A percentile compares a stretch with the other conserved stretches of the same genome.
phyloP scores from a whole-genome alignment of 1,139 yeast species.

The Nakaseomyces uthaithaninus region DNA sequence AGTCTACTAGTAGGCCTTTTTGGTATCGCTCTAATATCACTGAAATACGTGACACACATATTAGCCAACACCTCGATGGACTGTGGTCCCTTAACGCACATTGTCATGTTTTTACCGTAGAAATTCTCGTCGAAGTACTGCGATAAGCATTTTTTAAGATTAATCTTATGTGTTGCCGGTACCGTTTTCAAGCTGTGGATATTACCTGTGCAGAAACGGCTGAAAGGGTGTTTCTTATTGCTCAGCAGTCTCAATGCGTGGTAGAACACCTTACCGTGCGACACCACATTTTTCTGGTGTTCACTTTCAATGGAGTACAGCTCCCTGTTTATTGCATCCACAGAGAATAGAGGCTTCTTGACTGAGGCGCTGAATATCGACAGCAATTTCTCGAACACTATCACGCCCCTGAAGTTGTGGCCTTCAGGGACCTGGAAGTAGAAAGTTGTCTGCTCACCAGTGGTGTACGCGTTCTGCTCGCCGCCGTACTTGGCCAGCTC shows the following conservation, averaged over 20 bases:
- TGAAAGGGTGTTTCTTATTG: conserved; percentile 46
- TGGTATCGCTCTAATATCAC: conserved; percentile 20
- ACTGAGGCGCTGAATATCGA: conserved; percentile 48
- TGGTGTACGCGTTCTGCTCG: conserved; percentile 54
- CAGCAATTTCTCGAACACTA: conserved; percentile 40
- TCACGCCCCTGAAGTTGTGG: conserved; percentile 18
- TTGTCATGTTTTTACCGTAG: conserved; percentile 48
- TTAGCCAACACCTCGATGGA: conserved; percentile 50
- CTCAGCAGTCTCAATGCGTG: conserved; percentile 53
- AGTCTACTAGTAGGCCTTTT: background rate
- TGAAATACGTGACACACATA: conserved; percentile 40
- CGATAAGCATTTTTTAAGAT: conserved; percentile 47
- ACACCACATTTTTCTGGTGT: conserved; percentile 44
- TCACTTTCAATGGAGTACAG: conserved; percentile 56
- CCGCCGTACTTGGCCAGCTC: conserved; percentile 46
- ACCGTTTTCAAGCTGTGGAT: conserved; percentile 47
- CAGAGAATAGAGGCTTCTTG: conserved; percentile 42
- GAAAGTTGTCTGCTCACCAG: conserved; percentile 55
- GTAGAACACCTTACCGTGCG: conserved; percentile 41
- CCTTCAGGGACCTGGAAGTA: conserved; percentile 49
- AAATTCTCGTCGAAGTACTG: conserved; percentile 42
- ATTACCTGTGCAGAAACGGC: conserved; percentile 69
- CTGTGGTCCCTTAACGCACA: conserved; percentile 58
- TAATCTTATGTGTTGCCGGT: conserved; percentile 40
- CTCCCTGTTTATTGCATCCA: conserved; percentile 41